Base-by-base conservation (phyloP, 805 yeast genomes). In the Danielia oregonensis region DNA sequence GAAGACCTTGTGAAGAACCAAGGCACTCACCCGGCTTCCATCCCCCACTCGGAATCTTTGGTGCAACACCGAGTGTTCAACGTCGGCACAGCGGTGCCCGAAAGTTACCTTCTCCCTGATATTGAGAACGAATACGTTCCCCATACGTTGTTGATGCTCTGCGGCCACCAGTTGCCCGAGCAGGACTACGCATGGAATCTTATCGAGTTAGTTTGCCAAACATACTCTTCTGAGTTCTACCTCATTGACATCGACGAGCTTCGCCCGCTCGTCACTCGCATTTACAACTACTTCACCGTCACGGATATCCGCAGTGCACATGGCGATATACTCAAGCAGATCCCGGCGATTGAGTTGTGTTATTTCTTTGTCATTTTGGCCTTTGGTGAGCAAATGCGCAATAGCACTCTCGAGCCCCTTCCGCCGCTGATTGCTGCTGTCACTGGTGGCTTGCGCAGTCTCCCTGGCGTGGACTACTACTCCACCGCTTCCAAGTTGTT, bases 171-270 rank as follows among this genome's bases (percentile, higher is more conserved):
- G 26, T 47, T 59, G 14, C 69, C 69, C 3, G 48, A 49, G 3
- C 53, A 51, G 32, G 35, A 33, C 7, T 44, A 47, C 24, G 49
- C 63, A 4, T 22, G 55, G 17, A 23, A 35, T 25, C 32, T 61
- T n/a, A 44, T 64, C 7, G 36, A 49, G 12, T 42, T 44, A 13
- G 64, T 64, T 6, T 44, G 49, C 24, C 43, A 42, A 11, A 53
- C 60, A 6, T 65, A 64, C 41, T 55, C 62, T 5, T 43, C 54
- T 22, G 70, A 65, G 32, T 62, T 61, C 37, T 65, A 62, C 39
- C 35, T 65, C 23, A 43, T 64, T 6, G 68, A 62, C 29, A 36
- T 37, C 18, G 42, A 40, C 13, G 52, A 48, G 28, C 28, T 59
- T 7, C 31, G 38, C 12, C 26, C 37, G 11, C 32, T 46, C 10